phyloP scores from a whole-genome alignment of 2,329 filamentous ascomycete species.

The Neofusicoccum sp. region DNA sequence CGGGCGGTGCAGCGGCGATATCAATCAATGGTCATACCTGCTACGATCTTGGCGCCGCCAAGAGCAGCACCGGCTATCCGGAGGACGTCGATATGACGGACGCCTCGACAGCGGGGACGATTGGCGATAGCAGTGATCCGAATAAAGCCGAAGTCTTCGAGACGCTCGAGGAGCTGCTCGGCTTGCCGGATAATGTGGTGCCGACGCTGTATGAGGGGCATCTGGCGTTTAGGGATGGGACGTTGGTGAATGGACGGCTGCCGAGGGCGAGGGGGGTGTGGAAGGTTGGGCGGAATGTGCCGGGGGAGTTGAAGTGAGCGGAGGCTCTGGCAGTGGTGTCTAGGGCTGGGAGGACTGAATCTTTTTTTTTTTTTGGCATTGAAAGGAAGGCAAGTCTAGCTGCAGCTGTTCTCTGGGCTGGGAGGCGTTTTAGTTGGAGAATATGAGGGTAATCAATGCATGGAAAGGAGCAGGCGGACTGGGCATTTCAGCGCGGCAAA shows the following conservation, averaged over 20 bases:
- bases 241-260: conserved; percentile 22
- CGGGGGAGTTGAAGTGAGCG: conserved; percentile 18
- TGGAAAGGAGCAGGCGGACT: too few relatives aligned
- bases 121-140: background rate
- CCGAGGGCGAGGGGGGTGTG: conserved; percentile 14
- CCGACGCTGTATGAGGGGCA: conserved; percentile 29
- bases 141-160: background rate
- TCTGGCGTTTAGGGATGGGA: conserved; percentile 30
- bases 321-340: background rate
- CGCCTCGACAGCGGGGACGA: background rate
- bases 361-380: too few relatives aligned
- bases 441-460: too few relatives aligned
- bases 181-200: conserved; percentile 26
- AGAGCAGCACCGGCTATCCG: background rate
- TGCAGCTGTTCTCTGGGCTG: too few relatives aligned
- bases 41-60: too few relatives aligned
- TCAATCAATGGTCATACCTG: background rate
- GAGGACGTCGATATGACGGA: conserved; percentile 4
- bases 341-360: background rate
- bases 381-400: too few relatives aligned
- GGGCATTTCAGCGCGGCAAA: too few relatives aligned
- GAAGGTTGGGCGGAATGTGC: conserved; percentile 18
- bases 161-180: conserved; percentile 23
- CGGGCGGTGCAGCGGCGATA: background rate
- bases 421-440: too few relatives aligned